Evolutionary conservation across 768 basidiomycete genomes (phyloP), one percentile per base, ranked within the genome.

Genomic region (Phanerochaete sordida): DNA sequence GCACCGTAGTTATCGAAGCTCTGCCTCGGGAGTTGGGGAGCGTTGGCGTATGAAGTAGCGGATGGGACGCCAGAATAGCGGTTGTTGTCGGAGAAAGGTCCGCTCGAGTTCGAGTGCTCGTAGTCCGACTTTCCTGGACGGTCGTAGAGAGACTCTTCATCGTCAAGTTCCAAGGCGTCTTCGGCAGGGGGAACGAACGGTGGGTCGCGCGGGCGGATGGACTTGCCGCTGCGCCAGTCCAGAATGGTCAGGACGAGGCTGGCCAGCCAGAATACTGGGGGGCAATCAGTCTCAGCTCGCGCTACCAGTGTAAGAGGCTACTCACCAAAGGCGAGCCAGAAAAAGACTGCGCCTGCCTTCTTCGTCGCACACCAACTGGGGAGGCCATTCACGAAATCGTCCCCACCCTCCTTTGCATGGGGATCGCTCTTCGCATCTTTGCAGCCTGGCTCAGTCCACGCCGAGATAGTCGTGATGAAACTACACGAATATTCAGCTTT

Each of bases 1-100:
- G 93, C 93, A 49, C 93, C 94, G 67, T 95, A 95, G 16, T 86
- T 85, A 66, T 95, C 94, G 75, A 95, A 84, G 64, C 89, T 92
- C 8, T 83, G 85, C 51, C 63, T 68, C 7, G 68, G 65, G 24
- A 53, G 31, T 0, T 58, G 52, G 56, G 71, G 63, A 23, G 70
- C 65, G n/a, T 66, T 68, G 45, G 68, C 61, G 27, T 70, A 63
- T 55, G 69, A 43, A 4, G 45, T 37, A 26, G 64, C 62, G 21
- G 75, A 51, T n/a, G 75, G 65, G 9, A 75, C 70, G 4, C 72
- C 74, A 15, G 78, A 76, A 64, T 81, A 80, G 28, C 80, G 80
- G 64, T 83, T 80, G 7, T 77, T 39, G 63, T 88, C 88, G 44
- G 77, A 73, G 72, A 88, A 89, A 15, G 85, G 78, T 5, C 75